Percentiles rank a stretch among this genome's conserved stretches.
These are phyloP conservation scores for Medicago truncatula DNA, from an alignment of 306 rosid genomes.

Conservation along the genomic window DNA sequence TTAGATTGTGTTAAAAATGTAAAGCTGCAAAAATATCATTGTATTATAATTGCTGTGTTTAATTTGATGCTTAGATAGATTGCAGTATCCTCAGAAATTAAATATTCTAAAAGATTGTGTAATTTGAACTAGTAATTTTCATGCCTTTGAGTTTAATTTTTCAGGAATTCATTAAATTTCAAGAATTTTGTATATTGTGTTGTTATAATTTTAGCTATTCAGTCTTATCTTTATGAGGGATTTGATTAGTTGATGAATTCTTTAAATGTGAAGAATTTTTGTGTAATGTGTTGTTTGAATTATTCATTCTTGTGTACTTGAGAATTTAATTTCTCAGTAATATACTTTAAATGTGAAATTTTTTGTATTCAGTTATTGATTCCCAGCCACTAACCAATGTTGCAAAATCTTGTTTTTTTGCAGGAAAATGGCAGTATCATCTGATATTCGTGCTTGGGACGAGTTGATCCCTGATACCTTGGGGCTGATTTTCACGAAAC, in stretches of 20 bases:
- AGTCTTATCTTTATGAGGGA: background rate
- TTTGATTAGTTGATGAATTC: background rate
- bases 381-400: background rate
- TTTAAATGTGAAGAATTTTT: background rate
- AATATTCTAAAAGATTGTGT: background rate
- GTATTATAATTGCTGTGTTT: slow-evolving; percentile 9
- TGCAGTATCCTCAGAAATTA: background rate
- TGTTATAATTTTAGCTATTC: background rate
- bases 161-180: background rate
- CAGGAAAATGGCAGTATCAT: slow-evolving; percentile 64
- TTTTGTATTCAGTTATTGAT: background rate
- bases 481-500: slow-evolving; percentile 78
- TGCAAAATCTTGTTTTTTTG: slow-evolving; percentile 5
- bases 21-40: slow-evolving; percentile 22
- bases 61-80: background rate
- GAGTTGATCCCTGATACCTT: slow-evolving; percentile 85
- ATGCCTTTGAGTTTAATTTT: slow-evolving; percentile 14
- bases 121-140: slow-evolving; percentile 13
- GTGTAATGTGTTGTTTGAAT: background rate
- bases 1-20: slow-evolving; percentile 15
- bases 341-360: background rate
- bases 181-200: background rate
- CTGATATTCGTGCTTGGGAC: slow-evolving; percentile 69
- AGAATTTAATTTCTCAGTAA: background rate
- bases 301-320: background rate